Conservation (phyloP, 306 rosid species). For the Vigna hirtella region DNA sequence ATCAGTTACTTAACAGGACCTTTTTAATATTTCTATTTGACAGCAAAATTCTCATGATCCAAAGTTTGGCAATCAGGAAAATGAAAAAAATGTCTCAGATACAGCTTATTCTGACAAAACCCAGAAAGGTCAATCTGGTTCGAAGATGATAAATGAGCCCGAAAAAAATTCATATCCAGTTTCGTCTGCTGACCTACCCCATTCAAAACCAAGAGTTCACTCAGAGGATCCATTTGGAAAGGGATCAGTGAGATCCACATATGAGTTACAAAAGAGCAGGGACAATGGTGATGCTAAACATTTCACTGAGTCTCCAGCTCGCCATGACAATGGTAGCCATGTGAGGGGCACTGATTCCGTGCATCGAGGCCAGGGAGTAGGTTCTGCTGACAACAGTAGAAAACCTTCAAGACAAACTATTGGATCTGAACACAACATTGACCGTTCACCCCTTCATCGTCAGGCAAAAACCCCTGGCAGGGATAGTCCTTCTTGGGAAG, state of each 20-base stretch:
- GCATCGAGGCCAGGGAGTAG: slow-evolving; percentile 53
- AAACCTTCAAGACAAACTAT: slow-evolving; percentile 52
- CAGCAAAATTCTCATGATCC: slow-evolving; percentile 83
- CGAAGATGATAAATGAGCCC: slow-evolving; percentile 69
- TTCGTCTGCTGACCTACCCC: slow-evolving; percentile 49
- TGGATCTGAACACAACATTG: slow-evolving; percentile 67
- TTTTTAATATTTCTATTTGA: slow-evolving; percentile 24
- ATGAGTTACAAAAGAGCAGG: slow-evolving; percentile 58
- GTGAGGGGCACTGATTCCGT: slow-evolving; percentile 45
- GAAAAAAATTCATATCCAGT: slow-evolving; percentile 56
- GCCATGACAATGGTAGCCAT: slow-evolving; percentile 24
- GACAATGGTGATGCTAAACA: slow-evolving; percentile 64
- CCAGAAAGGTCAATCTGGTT: slow-evolving; percentile 65
- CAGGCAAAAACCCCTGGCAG: slow-evolving; percentile 62
- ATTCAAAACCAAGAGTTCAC: slow-evolving; percentile 49
- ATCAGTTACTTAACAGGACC: slow-evolving; percentile 1
- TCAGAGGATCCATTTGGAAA: slow-evolving; percentile 45
- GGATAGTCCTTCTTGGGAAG: slow-evolving; percentile 70
- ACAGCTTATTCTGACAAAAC: slow-evolving; percentile 78
- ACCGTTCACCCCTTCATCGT: slow-evolving; percentile 84
- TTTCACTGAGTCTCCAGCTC: slow-evolving; percentile 58
- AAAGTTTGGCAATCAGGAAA: slow-evolving; percentile 78
- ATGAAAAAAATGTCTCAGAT: slow-evolving; percentile 75
- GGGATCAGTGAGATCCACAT: slow-evolving; percentile 45
- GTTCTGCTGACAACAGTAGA: slow-evolving; percentile 56